Conservation (phyloP, 208 protist genomes). For the Leishmania tarentolae region DNA sequence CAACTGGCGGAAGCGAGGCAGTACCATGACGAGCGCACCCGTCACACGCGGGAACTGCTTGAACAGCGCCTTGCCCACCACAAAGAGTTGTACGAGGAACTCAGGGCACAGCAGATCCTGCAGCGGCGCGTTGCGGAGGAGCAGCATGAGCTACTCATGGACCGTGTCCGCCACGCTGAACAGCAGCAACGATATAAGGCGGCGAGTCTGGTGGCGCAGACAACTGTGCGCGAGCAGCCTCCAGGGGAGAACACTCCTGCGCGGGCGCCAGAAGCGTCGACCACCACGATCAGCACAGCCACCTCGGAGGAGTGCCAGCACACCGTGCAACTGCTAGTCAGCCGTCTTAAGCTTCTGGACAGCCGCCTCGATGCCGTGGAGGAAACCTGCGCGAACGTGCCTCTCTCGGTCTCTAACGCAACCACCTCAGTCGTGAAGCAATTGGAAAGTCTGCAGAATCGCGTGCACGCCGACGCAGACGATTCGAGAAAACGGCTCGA, state of each 20-base stretch:
- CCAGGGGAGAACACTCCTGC: background rate
- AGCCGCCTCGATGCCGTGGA: constrained; percentile 1
- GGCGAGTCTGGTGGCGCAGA: background rate
- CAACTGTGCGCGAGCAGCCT: background rate
- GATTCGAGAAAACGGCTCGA: background rate
- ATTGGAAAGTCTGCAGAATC: constrained; percentile 14
- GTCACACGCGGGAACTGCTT: constrained; percentile 20
- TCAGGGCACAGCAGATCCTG: constrained; percentile 14
- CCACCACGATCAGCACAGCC: background rate
- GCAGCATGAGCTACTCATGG: constrained; percentile 20
- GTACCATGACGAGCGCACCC: constrained; percentile 28
- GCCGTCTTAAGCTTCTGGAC: constrained; percentile 18
- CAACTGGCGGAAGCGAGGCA: constrained; percentile 30
- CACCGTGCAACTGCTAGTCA: background rate
- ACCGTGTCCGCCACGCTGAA: constrained; percentile 8
- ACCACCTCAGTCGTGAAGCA: constrained; percentile 2
- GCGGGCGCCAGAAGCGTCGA: background rate
- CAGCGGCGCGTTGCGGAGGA: constrained; percentile 25
- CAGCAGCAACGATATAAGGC: constrained; percentile 11
- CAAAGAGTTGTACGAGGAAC: constrained; percentile 25
- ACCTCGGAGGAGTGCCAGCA: background rate
- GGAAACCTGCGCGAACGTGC: background rate
- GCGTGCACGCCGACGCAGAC: background rate
- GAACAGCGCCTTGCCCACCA: constrained; percentile 40
- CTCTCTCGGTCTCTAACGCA: background rate